Conservation (phyloP, 2,329 filamentous ascomycete genomes). For the Diaporthe ampelina region DNA sequence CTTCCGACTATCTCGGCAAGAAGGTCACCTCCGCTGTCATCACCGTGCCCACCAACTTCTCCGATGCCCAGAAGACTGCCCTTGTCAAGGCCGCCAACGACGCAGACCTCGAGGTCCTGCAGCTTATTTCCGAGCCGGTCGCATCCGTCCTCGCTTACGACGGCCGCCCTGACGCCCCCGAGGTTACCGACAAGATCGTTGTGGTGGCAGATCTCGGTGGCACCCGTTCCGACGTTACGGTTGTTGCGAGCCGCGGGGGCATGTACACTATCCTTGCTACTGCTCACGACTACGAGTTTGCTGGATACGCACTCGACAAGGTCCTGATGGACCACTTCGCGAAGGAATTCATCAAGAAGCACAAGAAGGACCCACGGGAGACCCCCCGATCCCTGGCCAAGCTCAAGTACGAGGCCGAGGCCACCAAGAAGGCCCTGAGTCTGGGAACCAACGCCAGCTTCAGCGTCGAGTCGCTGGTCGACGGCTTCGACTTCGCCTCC, state of each 20-base stretch:
- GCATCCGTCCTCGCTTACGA: conserved; percentile 93
- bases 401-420: conserved; percentile 91
- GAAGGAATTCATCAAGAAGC: conserved; percentile 99
- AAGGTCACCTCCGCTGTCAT: conserved; percentile 95
- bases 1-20: conserved; percentile 93
- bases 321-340: conserved; percentile 96
- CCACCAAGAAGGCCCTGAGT: conserved; percentile 91
- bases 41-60: conserved; percentile 94
- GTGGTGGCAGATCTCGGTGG: conserved; percentile 95
- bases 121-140: conserved; percentile 92
- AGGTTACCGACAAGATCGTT: conserved; percentile 86
- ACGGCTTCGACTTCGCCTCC: conserved; percentile 90
- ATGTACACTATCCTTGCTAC: conserved; percentile 97
- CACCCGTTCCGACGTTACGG: conserved; percentile 90
- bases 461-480: conserved; percentile 90
- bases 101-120: conserved; percentile 89
- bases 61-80: conserved; percentile 86
- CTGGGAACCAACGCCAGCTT: conserved; percentile 90
- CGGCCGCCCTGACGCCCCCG: conserved; percentile 79
- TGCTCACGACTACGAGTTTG: conserved; percentile 94
- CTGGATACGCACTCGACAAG: conserved; percentile 88
- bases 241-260: conserved; percentile 91
- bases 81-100: conserved; percentile 82
- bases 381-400: conserved; percentile 89
- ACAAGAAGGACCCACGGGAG: conserved; percentile 88